These are phyloP conservation scores for Boletus sp. DNA, from an alignment of 1,284 basidiomycete species.

Conservation along the genomic window DNA sequence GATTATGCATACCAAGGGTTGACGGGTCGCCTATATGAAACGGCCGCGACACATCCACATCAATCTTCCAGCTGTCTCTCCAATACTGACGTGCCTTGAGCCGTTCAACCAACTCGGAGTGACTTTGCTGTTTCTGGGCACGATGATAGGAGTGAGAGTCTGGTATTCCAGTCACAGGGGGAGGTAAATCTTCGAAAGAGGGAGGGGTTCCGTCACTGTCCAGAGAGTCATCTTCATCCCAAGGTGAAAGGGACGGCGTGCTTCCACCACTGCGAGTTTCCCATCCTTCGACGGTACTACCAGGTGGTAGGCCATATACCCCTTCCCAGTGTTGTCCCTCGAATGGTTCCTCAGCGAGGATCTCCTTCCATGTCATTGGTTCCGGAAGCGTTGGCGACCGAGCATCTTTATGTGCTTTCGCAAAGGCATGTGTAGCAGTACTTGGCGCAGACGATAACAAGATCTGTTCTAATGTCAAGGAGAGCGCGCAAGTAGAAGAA, in stretches of 20 bases:
- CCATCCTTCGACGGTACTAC: slow-evolving; percentile 48
- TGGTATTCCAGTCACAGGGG: slow-evolving; percentile 41
- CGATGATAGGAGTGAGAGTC: slow-evolving; percentile 13
- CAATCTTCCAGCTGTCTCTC: slow-evolving; percentile 61
- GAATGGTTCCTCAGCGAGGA: slow-evolving; percentile 76
- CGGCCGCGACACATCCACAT: slow-evolving; percentile 44
- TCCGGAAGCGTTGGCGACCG: slow-evolving; percentile 46
- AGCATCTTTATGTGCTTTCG: slow-evolving; percentile 53
- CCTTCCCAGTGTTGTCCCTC: slow-evolving; percentile 82
- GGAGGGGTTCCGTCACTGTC: slow-evolving; percentile 33
- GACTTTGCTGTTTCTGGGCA: slow-evolving; percentile 41
- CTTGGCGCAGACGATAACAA: slow-evolving; percentile 58
- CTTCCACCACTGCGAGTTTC: slow-evolving; percentile 49
- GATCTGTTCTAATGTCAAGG: slow-evolving; percentile 46
- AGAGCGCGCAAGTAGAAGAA: not conserved
- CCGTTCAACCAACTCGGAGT: slow-evolving; percentile 57
- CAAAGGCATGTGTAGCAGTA: slow-evolving; percentile 50
- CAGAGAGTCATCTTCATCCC: slow-evolving; percentile 41
- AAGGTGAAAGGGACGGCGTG: slow-evolving; percentile 53
- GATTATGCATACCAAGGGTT: slow-evolving; percentile 54
- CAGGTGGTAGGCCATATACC: slow-evolving; percentile 49
- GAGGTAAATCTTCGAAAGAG: slow-evolving; percentile 36
- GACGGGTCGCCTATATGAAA: slow-evolving; percentile 71
- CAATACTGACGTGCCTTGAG: slow-evolving; percentile 70
- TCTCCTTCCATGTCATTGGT: slow-evolving; percentile 69